Evolutionary conservation across 192 early-diverging fungal genomes (phyloP).

Genomic region (Entomortierella chlamydospora): DNA sequence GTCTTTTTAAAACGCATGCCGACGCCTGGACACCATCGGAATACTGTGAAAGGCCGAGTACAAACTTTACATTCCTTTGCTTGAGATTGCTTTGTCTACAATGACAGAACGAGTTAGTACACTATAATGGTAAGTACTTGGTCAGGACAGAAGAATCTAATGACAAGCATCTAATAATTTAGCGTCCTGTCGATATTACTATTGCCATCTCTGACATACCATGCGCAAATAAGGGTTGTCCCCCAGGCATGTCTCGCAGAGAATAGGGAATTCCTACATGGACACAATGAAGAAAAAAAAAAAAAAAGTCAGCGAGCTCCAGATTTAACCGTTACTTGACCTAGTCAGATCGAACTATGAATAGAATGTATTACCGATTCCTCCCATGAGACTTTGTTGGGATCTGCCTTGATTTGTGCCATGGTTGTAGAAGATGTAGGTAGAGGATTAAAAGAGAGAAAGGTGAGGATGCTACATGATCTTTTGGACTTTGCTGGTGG

Average conservation of each 20-base stretch:
- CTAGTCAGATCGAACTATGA: not conserved
- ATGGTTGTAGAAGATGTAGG: conserved; percentile 3
- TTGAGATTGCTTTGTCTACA: conserved; percentile 74
- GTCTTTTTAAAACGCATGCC: conserved; percentile 99
- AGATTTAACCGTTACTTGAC: no score
- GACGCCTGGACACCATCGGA: conserved; percentile 94
- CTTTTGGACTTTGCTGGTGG: not conserved
- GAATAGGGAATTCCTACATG: conserved; percentile 82
- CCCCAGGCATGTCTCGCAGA: conserved; percentile 98
- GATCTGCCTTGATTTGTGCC: conserved; percentile 64
- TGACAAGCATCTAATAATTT: not conserved
- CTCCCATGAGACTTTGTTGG: conserved; percentile 73
- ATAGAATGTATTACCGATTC: conserved; percentile 56
- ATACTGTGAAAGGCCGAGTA: conserved; percentile 92
- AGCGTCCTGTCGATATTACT: not conserved
- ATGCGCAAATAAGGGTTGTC: conserved; percentile 99
- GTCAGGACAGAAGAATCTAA: no score
- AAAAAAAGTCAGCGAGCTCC: not conserved
- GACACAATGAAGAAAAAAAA: not conserved
- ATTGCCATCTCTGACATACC: conserved; percentile 64
- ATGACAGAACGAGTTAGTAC: no score
- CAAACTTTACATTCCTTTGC: conserved; percentile 92
- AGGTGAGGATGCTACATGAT: not conserved
- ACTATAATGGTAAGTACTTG: no score
- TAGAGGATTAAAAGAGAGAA: not conserved